Evolutionary conservation across 805 yeast species (phyloP), one percentile per base, ranked within the genome.

Genomic region (Hagleromyces aurorensis): DNA sequence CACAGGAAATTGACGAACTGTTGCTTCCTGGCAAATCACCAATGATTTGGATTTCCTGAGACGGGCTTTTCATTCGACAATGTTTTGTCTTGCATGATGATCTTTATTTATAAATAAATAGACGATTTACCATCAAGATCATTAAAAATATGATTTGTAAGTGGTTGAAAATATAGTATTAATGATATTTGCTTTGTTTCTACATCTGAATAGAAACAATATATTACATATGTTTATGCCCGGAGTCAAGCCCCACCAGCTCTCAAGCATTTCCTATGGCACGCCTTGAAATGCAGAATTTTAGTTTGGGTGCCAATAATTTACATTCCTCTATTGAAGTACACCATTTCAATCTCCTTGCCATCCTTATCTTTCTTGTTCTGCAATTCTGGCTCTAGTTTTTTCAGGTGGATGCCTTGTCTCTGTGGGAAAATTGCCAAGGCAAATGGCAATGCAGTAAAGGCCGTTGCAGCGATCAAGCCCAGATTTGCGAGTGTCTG

Each of bases 381-480:
- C 11, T 63, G 67, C 55, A 89, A 73, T 34, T 74, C 61, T 1
- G 65, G 57, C 57, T 91, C 98, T 33, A 91, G 62, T 23, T 66
- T 62, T 12, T 57, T 38, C 6, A 77, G 79, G 14, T 65, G 54
- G 32, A 89, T 67, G 13, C 58, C 62, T 47, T 85, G 76, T 54
- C 80, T 74, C 57, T 87, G 96, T 8, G 99, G 98, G 73, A 91
- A 91, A 2, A 86, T 81, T 2, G 87, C 98, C 52, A 91, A 65
- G 0, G 97, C 97, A 62, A 91, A 84, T 15, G 99, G 99, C 41
- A 91, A 67, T 0, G 78, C 96, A 13, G 72, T 75, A 46, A 91
- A 78, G 5, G 96, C 79, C 1, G 97, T 89, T 7, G 69, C 71
- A 25, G 86, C 75, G 44, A 91, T 84, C 43, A 91, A 64, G 11